Base-by-base conservation (phyloP, 164 flowering plant genomes). In the Aristolochia fimbriata region DNA sequence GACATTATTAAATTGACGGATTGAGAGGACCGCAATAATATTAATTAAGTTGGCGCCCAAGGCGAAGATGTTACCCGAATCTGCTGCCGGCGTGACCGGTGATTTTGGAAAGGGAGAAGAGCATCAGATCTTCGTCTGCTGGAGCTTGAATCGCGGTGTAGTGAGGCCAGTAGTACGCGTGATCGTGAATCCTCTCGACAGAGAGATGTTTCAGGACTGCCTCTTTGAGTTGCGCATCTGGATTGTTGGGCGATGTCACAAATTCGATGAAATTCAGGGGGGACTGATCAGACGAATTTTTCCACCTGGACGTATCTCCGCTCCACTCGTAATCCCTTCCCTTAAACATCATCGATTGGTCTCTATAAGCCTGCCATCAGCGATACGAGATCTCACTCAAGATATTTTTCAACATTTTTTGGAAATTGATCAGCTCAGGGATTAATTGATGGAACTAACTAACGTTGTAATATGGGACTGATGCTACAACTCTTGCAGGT, bases 241-340 rank as follows among this genome's bases (percentile, higher is more conserved):
- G 95, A 68, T 90, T 90, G 70, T 85, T 85, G 4, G 95, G 97
- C 4, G 97, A 77, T 31, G 88, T 82, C 19, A 90, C 90, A 63
- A 90, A 72, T 74, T 87, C 92, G 10, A 89, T 73, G 53, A 72
- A 55, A 19, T 69, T 66, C 1, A 14, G 21, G 0, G 55, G 21
- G 0, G 55, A 31, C 6, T 47, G 14, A 64, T 73, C 59, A 23
- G 80, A 53, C 22, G 47, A 11, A 62, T 77, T 79, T 55, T 60
- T 73, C 80, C 75, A 76, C 17, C 63, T 14, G 24, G 71, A 59
- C 9, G 84, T 47, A 27, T 83, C 86, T 62, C 88, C 88, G 59
- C 64, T 51, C 57, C 73, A 85, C 57, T 68, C 61, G 33, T 45
- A 84, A 12, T 74, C 47, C 37, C 0, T 54, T 1, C 86, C 77